A percentile compares a stretch with the other conserved stretches of the same genome.
Conservation (phyloP, 2,329 filamentous ascomycete species). For the Scedosporium boydii region DNA sequence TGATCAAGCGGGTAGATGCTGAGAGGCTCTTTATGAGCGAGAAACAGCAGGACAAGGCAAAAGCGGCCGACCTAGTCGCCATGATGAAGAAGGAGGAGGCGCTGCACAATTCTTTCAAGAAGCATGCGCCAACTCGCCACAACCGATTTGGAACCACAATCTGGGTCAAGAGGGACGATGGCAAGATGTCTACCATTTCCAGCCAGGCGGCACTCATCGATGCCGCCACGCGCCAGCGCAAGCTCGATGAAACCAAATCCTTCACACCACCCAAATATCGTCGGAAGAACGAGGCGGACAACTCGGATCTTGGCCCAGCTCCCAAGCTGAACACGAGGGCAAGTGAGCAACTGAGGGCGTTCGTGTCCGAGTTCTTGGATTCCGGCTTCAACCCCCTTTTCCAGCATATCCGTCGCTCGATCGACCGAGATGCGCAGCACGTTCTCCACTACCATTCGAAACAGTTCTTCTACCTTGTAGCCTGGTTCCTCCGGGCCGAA, state of each 20-base stretch:
- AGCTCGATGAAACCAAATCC: constrained; percentile 85
- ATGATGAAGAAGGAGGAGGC: constrained; percentile 74
- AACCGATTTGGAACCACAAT: constrained; percentile 96
- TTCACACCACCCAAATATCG: constrained; percentile 71
- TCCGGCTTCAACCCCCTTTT: constrained; percentile 93
- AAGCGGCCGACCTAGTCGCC: constrained; percentile 62
- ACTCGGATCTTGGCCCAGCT: constrained; percentile 67
- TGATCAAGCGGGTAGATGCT: constrained; percentile 82
- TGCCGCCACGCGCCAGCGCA: constrained; percentile 62
- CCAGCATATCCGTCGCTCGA: constrained; percentile 72
- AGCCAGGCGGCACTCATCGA: constrained; percentile 78
- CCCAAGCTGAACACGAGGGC: constrained; percentile 62
- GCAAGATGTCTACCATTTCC: constrained; percentile 75
- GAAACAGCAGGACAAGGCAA: constrained; percentile 56
- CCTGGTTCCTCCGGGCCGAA: constrained; percentile 89
- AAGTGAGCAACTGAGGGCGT: constrained; percentile 66
- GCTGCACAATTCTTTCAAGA: constrained; percentile 70
- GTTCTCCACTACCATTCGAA: constrained; percentile 66
- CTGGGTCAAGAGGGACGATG: constrained; percentile 83
- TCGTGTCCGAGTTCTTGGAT: constrained; percentile 90
- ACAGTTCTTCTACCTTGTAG: constrained; percentile 86
- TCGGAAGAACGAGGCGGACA: constrained; percentile 51
- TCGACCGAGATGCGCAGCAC: constrained; percentile 81
- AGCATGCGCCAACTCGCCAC: constrained; percentile 74
- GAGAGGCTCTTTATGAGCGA: constrained; percentile 80